Base-by-base conservation (phyloP, 2,329 filamentous ascomycete species). In the Chrysoporthe cubensis region DNA sequence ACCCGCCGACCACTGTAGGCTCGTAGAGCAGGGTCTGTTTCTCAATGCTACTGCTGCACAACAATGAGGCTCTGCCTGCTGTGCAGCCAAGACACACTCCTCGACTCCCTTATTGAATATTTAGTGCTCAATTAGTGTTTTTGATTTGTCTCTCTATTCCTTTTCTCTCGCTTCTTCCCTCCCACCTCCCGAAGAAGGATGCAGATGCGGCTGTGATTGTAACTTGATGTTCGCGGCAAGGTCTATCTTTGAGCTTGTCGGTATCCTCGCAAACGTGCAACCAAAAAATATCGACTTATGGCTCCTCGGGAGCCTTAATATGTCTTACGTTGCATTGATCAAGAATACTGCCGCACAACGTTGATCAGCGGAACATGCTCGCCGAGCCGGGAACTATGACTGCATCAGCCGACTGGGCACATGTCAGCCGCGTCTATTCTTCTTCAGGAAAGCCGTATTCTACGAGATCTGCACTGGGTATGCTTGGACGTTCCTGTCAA, bases 321-420 rank as follows among this genome's bases (percentile, higher is more conserved):
- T 40, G 37, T 6, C 37, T 40, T 9, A 40, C 37, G 37, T 40
- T 40, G 37, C 37, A 40, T 40, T 9, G 9, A 16, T 34, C 13
- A 3, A 18, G 8, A 9, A 5, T 9, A 40, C 3, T 48, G 37
- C 40, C 42, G 50, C 18, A 16, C 7, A 62, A 0, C 32, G 62
- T 65, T 48, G 57, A 67, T 65, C 66, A 21, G 43, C 66, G 66
- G 66, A 67, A 59, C 62, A 52, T 61, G 32, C 46, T 43, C 62
- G n/a, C 62, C 66, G 66, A 62, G 50, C 37, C 21, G 42, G 58
- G 54, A 46, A 46, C 54, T 21, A 56, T 61, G 34, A 43, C 61
- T 48, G 26, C 21, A 14, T 13, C n/a, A 43, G n/a, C 54, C 48
- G 58, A 44, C 42, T 37, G 61, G 58, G 50, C 65, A 58, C 52